Conservation (phyloP, 2,329 filamentous ascomycete genomes). For the Hansfordia pulvinata region DNA sequence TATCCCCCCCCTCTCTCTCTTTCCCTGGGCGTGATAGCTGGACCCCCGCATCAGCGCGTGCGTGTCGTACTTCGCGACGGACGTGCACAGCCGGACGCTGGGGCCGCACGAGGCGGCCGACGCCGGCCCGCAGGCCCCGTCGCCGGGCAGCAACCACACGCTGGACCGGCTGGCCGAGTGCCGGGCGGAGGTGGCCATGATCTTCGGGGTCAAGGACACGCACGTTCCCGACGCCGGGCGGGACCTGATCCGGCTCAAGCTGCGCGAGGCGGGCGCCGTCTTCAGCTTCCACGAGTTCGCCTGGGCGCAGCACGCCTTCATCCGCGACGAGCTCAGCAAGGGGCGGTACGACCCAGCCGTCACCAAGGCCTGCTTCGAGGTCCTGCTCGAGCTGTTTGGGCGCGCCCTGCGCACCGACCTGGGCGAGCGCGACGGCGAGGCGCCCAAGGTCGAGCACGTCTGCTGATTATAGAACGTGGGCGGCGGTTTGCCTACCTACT, state of each 20-base stretch:
- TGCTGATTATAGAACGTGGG: no score
- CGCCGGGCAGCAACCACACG: conserved; percentile 33
- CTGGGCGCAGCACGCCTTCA: conserved; percentile 93
- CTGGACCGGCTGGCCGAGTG: conserved; percentile 47
- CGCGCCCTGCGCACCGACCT: conserved; percentile 67
- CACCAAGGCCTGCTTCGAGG: conserved; percentile 79
- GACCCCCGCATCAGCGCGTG: conserved; percentile 64
- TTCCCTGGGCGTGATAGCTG: no score
- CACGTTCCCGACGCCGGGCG: conserved; percentile 76
- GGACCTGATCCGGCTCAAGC: conserved; percentile 69
- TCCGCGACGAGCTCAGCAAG: conserved; percentile 83
- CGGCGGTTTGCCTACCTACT: no score
- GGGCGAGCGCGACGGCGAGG: conserved; percentile 49
- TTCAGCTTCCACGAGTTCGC: conserved; percentile 82
- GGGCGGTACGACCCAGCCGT: conserved; percentile 86
- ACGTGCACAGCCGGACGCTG: conserved; percentile 70
- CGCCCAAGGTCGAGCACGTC: conserved; percentile 55
- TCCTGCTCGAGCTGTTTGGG: conserved; percentile 75
- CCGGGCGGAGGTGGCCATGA: conserved; percentile 71
- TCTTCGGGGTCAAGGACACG: conserved; percentile 83
- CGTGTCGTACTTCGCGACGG: conserved; percentile 85
- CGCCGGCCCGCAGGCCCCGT: conserved; percentile 22
- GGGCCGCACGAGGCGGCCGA: conserved; percentile 43
- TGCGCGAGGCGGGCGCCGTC: conserved; percentile 60
- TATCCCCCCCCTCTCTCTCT: no score